These are phyloP conservation scores for Sclerotinia sclerotiorum DNA, from an alignment of 2,329 filamentous ascomycete species.

Conservation along the genomic window DNA sequence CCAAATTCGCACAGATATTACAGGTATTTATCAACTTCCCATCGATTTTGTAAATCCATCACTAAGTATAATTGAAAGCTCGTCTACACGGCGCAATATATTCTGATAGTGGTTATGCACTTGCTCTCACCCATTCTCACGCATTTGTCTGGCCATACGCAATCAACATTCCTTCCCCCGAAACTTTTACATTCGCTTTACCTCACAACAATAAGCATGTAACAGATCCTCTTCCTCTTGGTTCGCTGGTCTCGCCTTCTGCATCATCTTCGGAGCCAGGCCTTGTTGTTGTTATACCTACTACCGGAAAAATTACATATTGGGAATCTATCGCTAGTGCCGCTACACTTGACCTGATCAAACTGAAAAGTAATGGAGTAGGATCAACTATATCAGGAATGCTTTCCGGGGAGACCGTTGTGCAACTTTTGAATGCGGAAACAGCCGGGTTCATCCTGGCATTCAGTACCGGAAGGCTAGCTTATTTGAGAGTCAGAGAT, in stretches of 20 bases:
- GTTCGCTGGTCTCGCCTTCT: conserved; percentile 76
- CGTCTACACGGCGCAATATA: conserved; percentile 66
- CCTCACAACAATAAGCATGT: conserved; percentile 68
- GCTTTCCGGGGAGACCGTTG: conserved; percentile 74
- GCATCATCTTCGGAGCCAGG: conserved; percentile 79
- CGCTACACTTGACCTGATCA: conserved; percentile 72
- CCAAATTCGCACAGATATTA: conserved; percentile 64
- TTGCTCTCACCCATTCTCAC: conserved; percentile 76
- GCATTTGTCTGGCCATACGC: conserved; percentile 92
- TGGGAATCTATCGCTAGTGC: conserved; percentile 95
- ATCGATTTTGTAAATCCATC: conserved; percentile 15
- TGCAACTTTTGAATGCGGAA: conserved; percentile 78
- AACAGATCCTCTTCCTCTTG: conserved; percentile 75
- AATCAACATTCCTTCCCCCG: conserved; percentile 63
- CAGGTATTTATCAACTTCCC: conserved; percentile 53
- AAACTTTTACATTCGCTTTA: conserved; percentile 78
- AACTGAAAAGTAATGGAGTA: conserved; percentile 76
- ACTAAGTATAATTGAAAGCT: conserved; percentile 45
- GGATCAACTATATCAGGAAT: conserved; percentile 73
- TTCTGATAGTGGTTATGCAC: conserved; percentile 68
- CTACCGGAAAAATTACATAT: conserved; percentile 81
- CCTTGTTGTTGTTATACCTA: conserved; percentile 80
- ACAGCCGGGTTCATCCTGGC: conserved; percentile 80
- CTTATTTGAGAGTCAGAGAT: conserved; percentile 83
- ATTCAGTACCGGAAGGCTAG: conserved; percentile 81